Base-by-base conservation (phyloP, 2,329 filamentous ascomycete genomes). In the Neonectria hederae region DNA sequence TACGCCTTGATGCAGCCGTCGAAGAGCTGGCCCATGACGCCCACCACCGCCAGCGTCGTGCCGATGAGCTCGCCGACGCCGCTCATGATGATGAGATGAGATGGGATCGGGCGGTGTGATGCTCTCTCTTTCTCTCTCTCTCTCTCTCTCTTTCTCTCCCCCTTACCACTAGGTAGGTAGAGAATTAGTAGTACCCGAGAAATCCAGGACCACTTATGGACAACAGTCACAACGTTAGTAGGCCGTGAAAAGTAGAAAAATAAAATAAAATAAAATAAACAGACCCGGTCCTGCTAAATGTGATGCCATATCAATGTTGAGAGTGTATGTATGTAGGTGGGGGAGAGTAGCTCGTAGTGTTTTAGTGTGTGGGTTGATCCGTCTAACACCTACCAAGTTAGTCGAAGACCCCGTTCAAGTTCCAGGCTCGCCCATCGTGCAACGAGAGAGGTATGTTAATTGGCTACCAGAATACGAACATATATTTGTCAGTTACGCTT, bases 1-100 rank as follows among this genome's bases (percentile, higher is more conserved):
- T 83, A 83, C 10, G 81, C 81, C 62, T 80, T 81, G 62, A 83
- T 76, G 73, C 82, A 83, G 30, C 81, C 81, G 65, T 82, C 78
- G 57, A 83, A 84, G 54, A 83, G 77, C 67, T 84, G 81, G 40
- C 81, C 81, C 22, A 84, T 72, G 51, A 83, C 74, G 65, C 82
- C 82, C 13, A 83, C 78, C 1, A 81, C 80, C 61, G 79, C 81
- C 26, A 83, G 73, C 14, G 80, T 78, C 38, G 81, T 81, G 59
- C 80, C 81, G 14, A 83, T 65, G 30, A 32, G 77, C 70, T 72
- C 83, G 48, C 48, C 48, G n/a, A 51, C 82, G 52, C 79, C 79
- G 60, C 78, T 78, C 65, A 73, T 76, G 28, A 17, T 28, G 43
- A 51, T 6, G 55, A 21, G 24, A n/a, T 38, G 35, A 6, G 35